Base-by-base conservation (phyloP, 1,139 yeast species). In the Yamadazyma membranifaciens region DNA sequence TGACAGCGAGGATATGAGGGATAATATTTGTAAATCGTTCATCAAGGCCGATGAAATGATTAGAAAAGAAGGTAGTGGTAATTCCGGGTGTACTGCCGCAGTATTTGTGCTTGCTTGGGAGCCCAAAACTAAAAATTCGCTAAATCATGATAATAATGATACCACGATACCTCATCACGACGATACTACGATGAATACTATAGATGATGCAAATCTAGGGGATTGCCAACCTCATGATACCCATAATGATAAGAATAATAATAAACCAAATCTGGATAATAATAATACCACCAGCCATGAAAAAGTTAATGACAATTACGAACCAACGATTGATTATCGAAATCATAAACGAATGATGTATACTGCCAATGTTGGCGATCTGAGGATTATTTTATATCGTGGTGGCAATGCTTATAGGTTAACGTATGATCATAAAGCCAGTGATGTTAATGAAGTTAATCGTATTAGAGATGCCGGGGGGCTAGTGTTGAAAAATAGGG, bases 321-420 rank as follows among this genome's bases (percentile, higher is more conserved):
- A 15, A 25, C 24, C 34, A 3, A 28, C 35, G 12, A 15, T 37
- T 5, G 43, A 40, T 20, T 34, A 30, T 31, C 34, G 25, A 34
- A 45, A 41, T 46, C 87, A 83, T 52, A 78, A 71, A 50, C 60
- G 96, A 50, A 80, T 87, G 80, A 70, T 92, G 26, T 89, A 89
- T 54, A 91, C 97, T 0, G 96, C 97, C 10, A 92, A 92, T 55
- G 98, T 88, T 4, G 98, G 99, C 2, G 98, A 92, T 59, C 83
- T 95, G 50, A 74, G 98, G 47, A 78, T 91, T 27, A 87, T 92
- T 1, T 67, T 92, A 38, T 83, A 78, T 54, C 78, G 97, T 40
- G 69, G 69, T 16, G 94, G 92, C 1, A 69, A 70, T 46, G 88
- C 96, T 1, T 75, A 81, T 49, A 71, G 98, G 39, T 69, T 92